Evolutionary conservation across 176 grass and related monocot genomes (phyloP), one percentile per base, ranked within the genome.

Genomic region (Aegilops longissima): DNA sequence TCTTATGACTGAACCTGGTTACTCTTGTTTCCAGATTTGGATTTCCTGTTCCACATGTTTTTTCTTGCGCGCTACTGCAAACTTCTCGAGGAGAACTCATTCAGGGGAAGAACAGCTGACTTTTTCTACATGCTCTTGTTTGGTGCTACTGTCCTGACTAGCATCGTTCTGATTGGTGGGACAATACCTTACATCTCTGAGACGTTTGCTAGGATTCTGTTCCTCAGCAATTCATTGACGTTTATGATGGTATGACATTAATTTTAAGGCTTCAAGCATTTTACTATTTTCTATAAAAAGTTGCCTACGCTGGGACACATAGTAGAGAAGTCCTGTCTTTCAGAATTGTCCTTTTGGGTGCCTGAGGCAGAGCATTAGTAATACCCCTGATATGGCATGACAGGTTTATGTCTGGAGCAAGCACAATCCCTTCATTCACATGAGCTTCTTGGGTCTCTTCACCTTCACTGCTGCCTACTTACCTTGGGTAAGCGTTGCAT

Each of bases 351-450:
- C 71, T 51, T 13, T 1, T 82, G 52, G 33, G 3, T 54, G 2
- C 36, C 31, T 23, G 63, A 42, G 40, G 38, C 12, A 34, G 64
- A 86, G 30, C 66, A 16, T 24, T 72, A 88, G 42, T 85, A 36
- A 63, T 36, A 61, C 54, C 29, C 85, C n/a, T 91, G 39, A 45
- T 68, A 42, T 90, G 58, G 8, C 21, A 64, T 83, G 59, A 1
- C 86, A 99, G 97, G 97, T 99, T 77, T 99, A 99, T 86, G 94
- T 99, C n/a, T 99, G 97, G 97, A 99, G 97, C 87, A 99, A 99
- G 78, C 94, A 99, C 87, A 99, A 99, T 83, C 97, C 97, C 24
- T 94, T 89, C 83, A 94, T 99, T 67, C 94, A 97, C 63, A 99
- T 99, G 97, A 99, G 97, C 80, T 99, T 99, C 84, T 86, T 99